Conservation (phyloP, 495 filamentous ascomycete genomes). For the Aspergillus carlsbadensis region DNA sequence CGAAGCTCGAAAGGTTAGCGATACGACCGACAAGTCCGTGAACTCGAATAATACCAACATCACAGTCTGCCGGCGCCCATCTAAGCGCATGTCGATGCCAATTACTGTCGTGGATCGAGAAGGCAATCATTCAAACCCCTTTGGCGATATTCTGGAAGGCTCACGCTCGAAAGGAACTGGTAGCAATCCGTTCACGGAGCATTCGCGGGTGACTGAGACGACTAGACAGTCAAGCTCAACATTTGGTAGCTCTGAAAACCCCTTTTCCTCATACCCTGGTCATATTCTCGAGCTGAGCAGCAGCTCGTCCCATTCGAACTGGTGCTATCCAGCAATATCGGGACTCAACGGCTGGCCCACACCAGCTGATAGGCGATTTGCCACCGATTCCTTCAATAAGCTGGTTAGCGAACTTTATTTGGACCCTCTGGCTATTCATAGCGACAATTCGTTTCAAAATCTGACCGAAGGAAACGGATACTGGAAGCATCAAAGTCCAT, state of each 20-base stretch:
- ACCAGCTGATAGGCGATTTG: constrained; percentile 21
- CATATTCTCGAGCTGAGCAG: constrained; percentile 4
- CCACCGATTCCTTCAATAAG: constrained; percentile 28
- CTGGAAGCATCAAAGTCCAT: background rate
- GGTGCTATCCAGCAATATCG: constrained; percentile 1
- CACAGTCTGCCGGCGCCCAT: constrained; percentile 34
- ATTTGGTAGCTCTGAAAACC: constrained; percentile 11
- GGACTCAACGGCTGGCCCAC: constrained; percentile 17
- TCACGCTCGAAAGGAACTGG: constrained; percentile 15
- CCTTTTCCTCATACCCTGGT: constrained; percentile 2
- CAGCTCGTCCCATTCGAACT: constrained; percentile 12
- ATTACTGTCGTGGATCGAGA: constrained; percentile 17
- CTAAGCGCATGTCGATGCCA: constrained; percentile 23
- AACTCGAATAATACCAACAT: constrained; percentile 27
- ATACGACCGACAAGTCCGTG: constrained; percentile 28
- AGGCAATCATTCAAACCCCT: constrained; percentile 10
- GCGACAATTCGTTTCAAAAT: constrained; percentile 3
- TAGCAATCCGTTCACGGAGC: constrained; percentile 28
- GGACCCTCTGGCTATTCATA: constrained; percentile 11
- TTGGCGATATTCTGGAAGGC: constrained; percentile 14
- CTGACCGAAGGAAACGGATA: background rate
- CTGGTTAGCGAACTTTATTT: constrained; percentile 25
- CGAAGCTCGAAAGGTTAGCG: background rate
- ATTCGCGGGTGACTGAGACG: constrained; percentile 7
- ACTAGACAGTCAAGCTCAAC: constrained; percentile 16